Base-by-base conservation (phyloP, 2,329 filamentous ascomycete species). In the Alternaria ventricosa region DNA sequence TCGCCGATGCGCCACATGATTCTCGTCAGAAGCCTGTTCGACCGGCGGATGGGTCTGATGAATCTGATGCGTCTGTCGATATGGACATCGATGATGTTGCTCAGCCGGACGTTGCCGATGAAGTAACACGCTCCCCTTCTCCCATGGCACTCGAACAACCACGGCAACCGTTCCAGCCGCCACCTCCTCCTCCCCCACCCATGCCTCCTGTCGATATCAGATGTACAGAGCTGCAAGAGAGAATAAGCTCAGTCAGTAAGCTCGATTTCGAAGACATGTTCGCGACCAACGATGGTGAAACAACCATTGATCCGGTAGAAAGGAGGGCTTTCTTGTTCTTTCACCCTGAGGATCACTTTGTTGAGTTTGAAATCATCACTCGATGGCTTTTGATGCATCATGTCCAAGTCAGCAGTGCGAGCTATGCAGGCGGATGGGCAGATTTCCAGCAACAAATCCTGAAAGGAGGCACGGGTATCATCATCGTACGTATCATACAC, bases 351-450 rank as follows among this genome's bases (percentile, higher is more conserved):
- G 64, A 75, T 8, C 74, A 79, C 51, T 12, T 45, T n/a, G 70
- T 73, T 53, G 71, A 78, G 15, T 50, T 76, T 6, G 76, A 76
- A 15, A 23, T 79, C 5, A 61, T 79, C 9, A 75, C 73, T 12
- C 67, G 74, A 25, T 79, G 76, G 75, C 55, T 79, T 5, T 46
- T 76, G 20, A 63, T 75, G 63, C 69, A 77, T 41, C 65, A 76
- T 50, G 74, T 78, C 5, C 69, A 75, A 47, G 70, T 79, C 4
- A 64, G 56, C 49, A 74, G 63, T 50, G 58, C 70, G 3, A 72
- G 69, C 67, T 61, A 67, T 12, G 57, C 69, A 28, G 75, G 73
- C 11, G 68, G 69, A 4, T 79, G 78, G 77, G 49, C 66, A 5
- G 36, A 61, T 8, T 78, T 79, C 55, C 64, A 53, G n/a, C 45